phyloP scores from a whole-genome alignment of 2,329 filamentous ascomycete genomes.

The Paracoccidioides lutzii region DNA sequence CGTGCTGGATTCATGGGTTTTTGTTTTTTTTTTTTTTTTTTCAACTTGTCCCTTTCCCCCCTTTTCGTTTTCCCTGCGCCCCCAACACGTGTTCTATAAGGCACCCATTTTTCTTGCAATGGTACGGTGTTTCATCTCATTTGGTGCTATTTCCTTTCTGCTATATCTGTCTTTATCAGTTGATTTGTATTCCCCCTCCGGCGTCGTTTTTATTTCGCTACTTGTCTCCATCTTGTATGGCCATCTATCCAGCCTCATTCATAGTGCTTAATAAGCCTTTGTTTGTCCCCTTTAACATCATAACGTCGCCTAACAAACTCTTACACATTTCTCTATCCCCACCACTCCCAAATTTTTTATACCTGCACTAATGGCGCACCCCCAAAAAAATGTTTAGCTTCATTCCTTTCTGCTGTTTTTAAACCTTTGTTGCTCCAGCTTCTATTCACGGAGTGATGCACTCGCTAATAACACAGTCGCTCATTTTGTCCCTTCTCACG shows the following conservation, averaged over 20 bases:
- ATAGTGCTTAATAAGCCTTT: not conserved
- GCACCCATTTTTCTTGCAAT: not conserved
- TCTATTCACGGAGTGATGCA: not conserved
- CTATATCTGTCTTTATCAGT: slow-evolving; percentile 4
- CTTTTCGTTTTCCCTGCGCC: not conserved
- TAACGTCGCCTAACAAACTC: not conserved
- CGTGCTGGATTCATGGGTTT: slow-evolving; percentile 3
- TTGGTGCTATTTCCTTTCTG: slow-evolving; percentile 1
- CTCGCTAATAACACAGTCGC: not conserved
- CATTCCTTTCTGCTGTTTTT: no score
- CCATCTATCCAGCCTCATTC: not conserved
- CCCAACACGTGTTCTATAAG: not conserved
- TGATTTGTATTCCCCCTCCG: slow-evolving; percentile 5
- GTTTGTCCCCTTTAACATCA: not conserved
- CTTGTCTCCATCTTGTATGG: not conserved
- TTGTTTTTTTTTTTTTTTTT: slow-evolving; percentile 1
- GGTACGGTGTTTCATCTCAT: not conserved
- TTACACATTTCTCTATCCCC: not conserved
- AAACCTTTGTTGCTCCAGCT: not conserved
- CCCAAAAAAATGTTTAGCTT: not conserved
- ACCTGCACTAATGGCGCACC: not conserved
- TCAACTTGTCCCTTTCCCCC: not conserved
- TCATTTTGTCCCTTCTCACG: not conserved
- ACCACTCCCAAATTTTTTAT: not conserved
- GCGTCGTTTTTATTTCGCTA: not conserved